These are phyloP conservation scores for Heterobasidion occidentale DNA, from an alignment of 1,284 basidiomycete species.

Conservation along the genomic window DNA sequence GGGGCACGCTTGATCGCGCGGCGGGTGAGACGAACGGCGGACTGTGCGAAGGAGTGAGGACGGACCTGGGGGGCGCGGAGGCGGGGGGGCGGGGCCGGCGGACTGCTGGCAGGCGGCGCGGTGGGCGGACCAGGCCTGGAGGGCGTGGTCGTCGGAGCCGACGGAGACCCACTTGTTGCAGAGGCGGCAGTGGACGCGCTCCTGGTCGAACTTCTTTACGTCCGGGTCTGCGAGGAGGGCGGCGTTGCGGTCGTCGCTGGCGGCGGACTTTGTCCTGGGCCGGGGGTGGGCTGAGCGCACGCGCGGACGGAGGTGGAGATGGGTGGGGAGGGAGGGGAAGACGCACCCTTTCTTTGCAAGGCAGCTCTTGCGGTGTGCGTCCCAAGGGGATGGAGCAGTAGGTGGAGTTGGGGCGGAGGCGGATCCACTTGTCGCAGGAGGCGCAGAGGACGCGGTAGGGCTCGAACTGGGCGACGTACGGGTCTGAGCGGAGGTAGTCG, in stretches of 20 bases:
- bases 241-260: constrained; percentile 34
- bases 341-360: constrained; percentile 62
- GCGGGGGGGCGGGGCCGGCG: constrained; percentile 5
- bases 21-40: no score
- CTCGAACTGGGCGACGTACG: constrained; percentile 72
- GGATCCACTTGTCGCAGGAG: constrained; percentile 75
- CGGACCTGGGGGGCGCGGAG: constrained; percentile 17
- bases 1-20: constrained; percentile 22
- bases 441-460: constrained; percentile 71
- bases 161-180: constrained; percentile 61
- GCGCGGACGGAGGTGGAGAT: not conserved
- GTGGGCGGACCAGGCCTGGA: constrained; percentile 25
- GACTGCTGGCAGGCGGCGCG: constrained; percentile 19
- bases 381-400: constrained; percentile 83
- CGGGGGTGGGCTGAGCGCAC: not conserved
- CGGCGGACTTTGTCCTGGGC: constrained; percentile 14
- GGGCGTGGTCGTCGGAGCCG: constrained; percentile 19
- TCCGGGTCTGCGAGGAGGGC: constrained; percentile 55
- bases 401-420: constrained; percentile 71
- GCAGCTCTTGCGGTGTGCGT: constrained; percentile 70
- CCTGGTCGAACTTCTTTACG: constrained; percentile 62
- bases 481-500: constrained; percentile 61
- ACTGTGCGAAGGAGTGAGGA: not conserved
- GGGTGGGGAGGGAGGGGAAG: not conserved
- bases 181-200: constrained; percentile 57